These are phyloP conservation scores for Globomyces pollinis-pini DNA, from an alignment of 192 early-diverging fungal genomes.

Conservation along the genomic window DNA sequence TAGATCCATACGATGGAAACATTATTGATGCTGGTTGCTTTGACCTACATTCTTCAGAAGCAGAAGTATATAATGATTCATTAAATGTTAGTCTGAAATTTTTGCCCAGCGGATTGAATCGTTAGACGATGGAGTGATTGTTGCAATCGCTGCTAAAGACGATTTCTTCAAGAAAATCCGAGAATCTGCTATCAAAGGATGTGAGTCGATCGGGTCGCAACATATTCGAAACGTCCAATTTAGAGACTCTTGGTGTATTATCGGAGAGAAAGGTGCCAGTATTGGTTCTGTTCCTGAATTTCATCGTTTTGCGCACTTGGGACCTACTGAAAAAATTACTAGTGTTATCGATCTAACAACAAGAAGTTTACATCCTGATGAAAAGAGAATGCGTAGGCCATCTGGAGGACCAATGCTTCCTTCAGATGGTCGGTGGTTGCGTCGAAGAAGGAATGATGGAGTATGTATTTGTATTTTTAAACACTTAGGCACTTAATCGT, in stretches of 20 bases:
- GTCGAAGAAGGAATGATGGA: slow-evolving; percentile 76
- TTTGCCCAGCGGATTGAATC: slow-evolving; percentile 60
- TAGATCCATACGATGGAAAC: slow-evolving; percentile 62
- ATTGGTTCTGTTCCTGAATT: slow-evolving; percentile 44
- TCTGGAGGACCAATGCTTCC: slow-evolving; percentile 30
- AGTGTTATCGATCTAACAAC: slow-evolving; percentile 27
- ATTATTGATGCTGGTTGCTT: slow-evolving; percentile 63
- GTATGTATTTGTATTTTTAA: too few relatives aligned
- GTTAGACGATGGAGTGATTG: slow-evolving; percentile 59
- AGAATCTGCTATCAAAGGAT: slow-evolving; percentile 43
- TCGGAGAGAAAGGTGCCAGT: slow-evolving; percentile 66
- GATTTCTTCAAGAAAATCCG: slow-evolving; percentile 66
- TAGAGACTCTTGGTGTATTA: slow-evolving; percentile 77
- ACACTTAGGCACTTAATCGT: slow-evolving; percentile 74
- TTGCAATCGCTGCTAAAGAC: slow-evolving; percentile 60
- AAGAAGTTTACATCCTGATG: slow-evolving; percentile 19
- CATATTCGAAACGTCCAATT: slow-evolving; percentile 50
- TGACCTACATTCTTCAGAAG: slow-evolving; percentile 60
- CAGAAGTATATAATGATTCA: slow-evolving; percentile 19
- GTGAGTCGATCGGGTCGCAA: slow-evolving; percentile 53
- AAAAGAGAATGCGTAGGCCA: slow-evolving; percentile 6
- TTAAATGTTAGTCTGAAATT: slow-evolving; percentile 35
- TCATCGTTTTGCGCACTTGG: slow-evolving; percentile 39
- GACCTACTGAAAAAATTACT: slow-evolving; percentile 55
- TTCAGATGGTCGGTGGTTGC: slow-evolving; percentile 53